Percentiles rank a stretch among this genome's conserved stretches.
Conservation (phyloP, 352 stramenopile species). For the Discostella stelligera region DNA sequence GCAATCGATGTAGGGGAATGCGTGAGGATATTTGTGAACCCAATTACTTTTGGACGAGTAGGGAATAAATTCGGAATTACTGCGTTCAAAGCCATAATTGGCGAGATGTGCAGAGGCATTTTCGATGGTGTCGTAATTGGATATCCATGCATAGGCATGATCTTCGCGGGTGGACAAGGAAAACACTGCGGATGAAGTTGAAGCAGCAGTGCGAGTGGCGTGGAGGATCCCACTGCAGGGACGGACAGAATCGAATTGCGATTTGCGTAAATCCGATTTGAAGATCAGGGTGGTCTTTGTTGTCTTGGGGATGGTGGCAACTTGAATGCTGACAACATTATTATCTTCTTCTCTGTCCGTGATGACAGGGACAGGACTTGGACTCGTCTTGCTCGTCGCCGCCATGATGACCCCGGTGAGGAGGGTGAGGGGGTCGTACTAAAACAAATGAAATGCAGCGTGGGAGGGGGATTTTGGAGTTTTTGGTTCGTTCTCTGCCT, state of each 20-base stretch:
- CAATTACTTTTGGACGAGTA: slow-evolving; percentile 22
- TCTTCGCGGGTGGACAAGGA: slow-evolving; percentile 8
- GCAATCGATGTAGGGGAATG: slow-evolving; percentile 25
- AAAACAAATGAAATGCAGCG: too few relatives aligned
- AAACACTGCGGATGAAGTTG: neutral
- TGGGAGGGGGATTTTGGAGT: neutral
- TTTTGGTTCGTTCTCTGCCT: too few relatives aligned
- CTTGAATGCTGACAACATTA: neutral
- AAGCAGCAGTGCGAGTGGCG: neutral
- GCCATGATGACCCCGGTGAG: neutral
- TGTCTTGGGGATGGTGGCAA: slow-evolving; percentile 10
- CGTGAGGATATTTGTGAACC: slow-evolving; percentile 22
- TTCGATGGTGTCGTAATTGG: slow-evolving; percentile 13
- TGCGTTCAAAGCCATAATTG: neutral
- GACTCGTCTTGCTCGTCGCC: neutral
- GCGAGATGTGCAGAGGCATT: neutral
- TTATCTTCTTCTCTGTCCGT: neutral
- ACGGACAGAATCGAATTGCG: neutral
- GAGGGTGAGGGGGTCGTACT: neutral
- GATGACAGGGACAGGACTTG: too few relatives aligned
- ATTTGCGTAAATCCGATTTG: slow-evolving; percentile 30
- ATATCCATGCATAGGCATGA: slow-evolving; percentile 34
- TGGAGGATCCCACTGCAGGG: slow-evolving; percentile 21
- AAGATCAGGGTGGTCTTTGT: slow-evolving; percentile 31
- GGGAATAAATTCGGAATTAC: slow-evolving; percentile 17